Evolutionary conservation across 2,329 filamentous ascomycete species (phyloP), one percentile per base, ranked within the genome.

Genomic region (Penicillium sp.): DNA sequence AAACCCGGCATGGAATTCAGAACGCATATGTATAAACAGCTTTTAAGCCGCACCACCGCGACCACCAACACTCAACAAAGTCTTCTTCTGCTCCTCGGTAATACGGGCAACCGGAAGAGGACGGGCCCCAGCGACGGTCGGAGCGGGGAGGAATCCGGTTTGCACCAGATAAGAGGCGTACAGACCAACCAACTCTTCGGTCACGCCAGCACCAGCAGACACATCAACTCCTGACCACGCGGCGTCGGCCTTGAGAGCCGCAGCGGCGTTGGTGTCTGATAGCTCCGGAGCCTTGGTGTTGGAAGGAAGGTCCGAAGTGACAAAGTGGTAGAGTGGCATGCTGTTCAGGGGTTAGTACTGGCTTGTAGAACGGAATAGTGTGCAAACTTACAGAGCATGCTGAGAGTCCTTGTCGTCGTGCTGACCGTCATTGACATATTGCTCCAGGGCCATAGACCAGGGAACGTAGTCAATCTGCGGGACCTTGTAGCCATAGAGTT

Each of bases 251-350:
- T 82, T 82, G 23, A 95, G 79, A 0, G 87, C 82, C 2, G 77
- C 75, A 1, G 83, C 79, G 0, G 90, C 84, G 67, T 94, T 91
- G 33, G 65, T 71, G 69, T 93, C 89, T 65, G 90, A 87, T 12
- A 94, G 81, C 69, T 90, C 88, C 0, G 88, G 88, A 0, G 89
- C 88, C 42, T 82, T 84, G 29, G 86, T 89, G 65, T 85, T 85
- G 40, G 81, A 80, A 0, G 88, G 88, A n/a, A 92, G 77, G 70
- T 90, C 85, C 23, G 82, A 82, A 22, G 84, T 85, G 41, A 86
- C 87, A 72, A 90, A 89, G 70, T 90, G 87, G 72, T 88, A 89
- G 6, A 92, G 81, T 0, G 89, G 89, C 74, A 89, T 83, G 3
- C 75, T 77, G 60, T 18, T 22, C 26, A 49, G 48, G 25, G 18